Conservation (phyloP, 371 early-diverging fungal genomes). For the Rhizopus microsporus region DNA sequence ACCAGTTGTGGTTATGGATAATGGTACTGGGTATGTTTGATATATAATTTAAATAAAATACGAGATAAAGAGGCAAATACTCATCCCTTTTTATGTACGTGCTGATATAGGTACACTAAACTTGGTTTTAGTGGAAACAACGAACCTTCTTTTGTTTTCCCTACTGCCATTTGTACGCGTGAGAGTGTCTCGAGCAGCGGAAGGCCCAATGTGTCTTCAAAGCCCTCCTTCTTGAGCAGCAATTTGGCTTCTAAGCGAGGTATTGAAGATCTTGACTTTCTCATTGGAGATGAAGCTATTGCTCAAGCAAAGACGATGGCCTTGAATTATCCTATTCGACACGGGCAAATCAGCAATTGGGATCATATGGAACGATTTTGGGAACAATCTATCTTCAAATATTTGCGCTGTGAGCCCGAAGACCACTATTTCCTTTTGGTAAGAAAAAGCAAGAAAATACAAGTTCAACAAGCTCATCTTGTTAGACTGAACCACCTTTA, state of each 20-base stretch:
- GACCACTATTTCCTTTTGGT: conserved; percentile 93
- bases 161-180: conserved; percentile 87
- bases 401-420: conserved; percentile 96
- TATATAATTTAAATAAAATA: neutral
- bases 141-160: conserved; percentile 95
- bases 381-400: conserved; percentile 97
- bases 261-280: conserved; percentile 96
- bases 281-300: conserved; percentile 95
- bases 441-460: conserved; percentile 15
- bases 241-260: conserved; percentile 95
- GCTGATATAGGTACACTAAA: conserved; percentile 84
- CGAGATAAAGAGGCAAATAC: neutral
- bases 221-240: conserved; percentile 60
- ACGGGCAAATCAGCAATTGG: conserved; percentile 92
- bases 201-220: conserved; percentile 59
- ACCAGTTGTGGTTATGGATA: conserved; percentile 90
- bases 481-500: conserved; percentile 87
- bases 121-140: conserved; percentile 98
- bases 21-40: conserved; percentile 86
- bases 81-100: neutral
- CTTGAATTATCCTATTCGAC: conserved; percentile 84
- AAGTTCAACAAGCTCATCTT: neutral
- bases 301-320: conserved; percentile 85
- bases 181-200: conserved; percentile 57
- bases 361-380: conserved; percentile 95